phyloP scores from a whole-genome alignment of 2,329 filamentous ascomycete species.

The Cladosporium sp. region DNA sequence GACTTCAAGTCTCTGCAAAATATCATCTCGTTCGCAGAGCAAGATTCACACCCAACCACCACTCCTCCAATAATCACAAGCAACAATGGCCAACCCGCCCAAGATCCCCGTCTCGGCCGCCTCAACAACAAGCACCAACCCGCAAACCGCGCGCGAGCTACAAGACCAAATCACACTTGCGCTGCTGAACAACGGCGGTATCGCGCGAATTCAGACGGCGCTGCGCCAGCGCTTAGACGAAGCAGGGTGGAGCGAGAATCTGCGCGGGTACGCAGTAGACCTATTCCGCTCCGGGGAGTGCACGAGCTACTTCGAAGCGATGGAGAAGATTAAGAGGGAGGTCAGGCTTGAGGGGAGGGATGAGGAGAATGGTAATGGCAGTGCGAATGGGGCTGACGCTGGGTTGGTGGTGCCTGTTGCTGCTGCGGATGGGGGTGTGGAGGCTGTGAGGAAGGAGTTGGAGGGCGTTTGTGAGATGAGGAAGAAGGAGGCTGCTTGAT shows the following conservation, averaged over 20 bases:
- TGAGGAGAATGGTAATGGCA: slow-evolving; percentile 19
- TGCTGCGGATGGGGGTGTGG: slow-evolving; percentile 49
- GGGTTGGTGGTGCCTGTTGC: slow-evolving; percentile 33
- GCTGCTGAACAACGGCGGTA: slow-evolving; percentile 46
- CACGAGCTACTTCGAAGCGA: slow-evolving; percentile 54
- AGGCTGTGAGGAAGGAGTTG: slow-evolving; percentile 49
- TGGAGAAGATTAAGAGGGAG: slow-evolving; percentile 47
- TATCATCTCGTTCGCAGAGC: too few relatives aligned
- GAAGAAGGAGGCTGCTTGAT: slow-evolving; percentile 26
- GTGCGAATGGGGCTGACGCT: slow-evolving; percentile 21
- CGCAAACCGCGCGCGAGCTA: slow-evolving; percentile 23
- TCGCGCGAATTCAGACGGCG: slow-evolving; percentile 53
- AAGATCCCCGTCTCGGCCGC: slow-evolving; percentile 38
- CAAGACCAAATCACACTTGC: slow-evolving; percentile 41
- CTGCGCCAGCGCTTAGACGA: slow-evolving; percentile 54
- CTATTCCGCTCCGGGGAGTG: slow-evolving; percentile 56
- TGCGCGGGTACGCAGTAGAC: slow-evolving; percentile 52
- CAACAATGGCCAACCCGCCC: slow-evolving; percentile 13
- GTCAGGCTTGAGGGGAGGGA: slow-evolving; percentile 19
- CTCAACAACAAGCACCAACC: slow-evolving; percentile 34
- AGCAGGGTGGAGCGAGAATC: slow-evolving; percentile 55
- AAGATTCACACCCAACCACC: too few relatives aligned
- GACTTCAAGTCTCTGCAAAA: too few relatives aligned
- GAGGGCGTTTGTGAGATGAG: slow-evolving; percentile 47
- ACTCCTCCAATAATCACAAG: too few relatives aligned